Evolutionary conservation across 164 flowering plant species (phyloP).

Genomic region (Annona cherimola): DNA sequence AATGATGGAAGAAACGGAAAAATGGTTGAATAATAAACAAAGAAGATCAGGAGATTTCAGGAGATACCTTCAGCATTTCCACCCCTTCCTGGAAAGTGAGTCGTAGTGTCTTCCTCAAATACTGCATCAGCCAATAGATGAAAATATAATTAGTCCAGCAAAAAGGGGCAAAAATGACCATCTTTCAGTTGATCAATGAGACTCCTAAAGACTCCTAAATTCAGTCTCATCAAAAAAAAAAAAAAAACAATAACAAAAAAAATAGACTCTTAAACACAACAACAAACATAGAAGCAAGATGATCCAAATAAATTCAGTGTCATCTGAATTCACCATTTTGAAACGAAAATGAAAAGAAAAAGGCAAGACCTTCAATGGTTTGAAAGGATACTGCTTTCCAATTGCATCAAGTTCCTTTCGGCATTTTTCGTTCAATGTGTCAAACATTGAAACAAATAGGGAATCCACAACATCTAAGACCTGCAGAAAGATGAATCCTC

Average conservation of each 20-base stretch:
- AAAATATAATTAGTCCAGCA: background rate
- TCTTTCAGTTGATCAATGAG: background rate
- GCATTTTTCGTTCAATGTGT: constrained; percentile 62
- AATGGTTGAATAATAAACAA: too few relatives aligned
- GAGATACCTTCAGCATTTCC: constrained; percentile 83
- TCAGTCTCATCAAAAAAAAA: background rate
- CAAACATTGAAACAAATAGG: constrained; percentile 78
- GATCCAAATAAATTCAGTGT: too few relatives aligned
- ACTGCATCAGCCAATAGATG: constrained; percentile 37
- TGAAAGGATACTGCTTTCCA: constrained; percentile 72
- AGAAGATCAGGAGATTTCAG: too few relatives aligned
- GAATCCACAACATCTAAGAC: constrained; percentile 78
- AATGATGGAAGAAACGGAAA: too few relatives aligned
- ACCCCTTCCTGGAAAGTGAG: constrained; percentile 89
- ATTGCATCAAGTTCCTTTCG: constrained; percentile 70
- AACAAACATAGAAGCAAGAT: too few relatives aligned
- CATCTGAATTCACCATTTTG: too few relatives aligned
- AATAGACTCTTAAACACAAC: too few relatives aligned
- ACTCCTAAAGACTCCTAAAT: background rate
- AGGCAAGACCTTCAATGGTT: constrained; percentile 75
- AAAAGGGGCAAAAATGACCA: background rate
- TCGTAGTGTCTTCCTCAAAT: constrained; percentile 53
- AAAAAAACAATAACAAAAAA: background rate
- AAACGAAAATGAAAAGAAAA: too few relatives aligned
- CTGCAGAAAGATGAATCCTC: constrained; percentile 34